phyloP scores from a whole-genome alignment of 768 basidiomycete species.

The Leucosporidium scottii region DNA sequence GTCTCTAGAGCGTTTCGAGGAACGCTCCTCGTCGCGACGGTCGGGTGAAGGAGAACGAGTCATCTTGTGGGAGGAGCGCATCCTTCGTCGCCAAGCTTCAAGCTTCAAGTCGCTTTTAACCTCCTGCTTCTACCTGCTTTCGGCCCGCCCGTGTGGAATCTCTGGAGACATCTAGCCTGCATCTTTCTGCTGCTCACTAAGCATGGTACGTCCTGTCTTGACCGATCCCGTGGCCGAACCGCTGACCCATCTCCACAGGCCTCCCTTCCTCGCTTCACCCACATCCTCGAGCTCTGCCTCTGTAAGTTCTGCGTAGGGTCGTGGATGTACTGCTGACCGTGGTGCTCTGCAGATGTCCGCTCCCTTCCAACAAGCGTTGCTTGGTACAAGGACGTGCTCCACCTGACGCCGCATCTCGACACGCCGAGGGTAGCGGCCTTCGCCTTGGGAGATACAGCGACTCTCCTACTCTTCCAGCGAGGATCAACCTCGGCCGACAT shows the following conservation, averaged over 20 bases:
- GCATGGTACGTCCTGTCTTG: too few species aligned
- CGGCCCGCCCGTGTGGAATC: too few species aligned
- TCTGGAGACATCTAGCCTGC: too few species aligned
- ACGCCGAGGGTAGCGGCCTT: slow-evolving; percentile 23
- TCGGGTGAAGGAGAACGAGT: too few species aligned
- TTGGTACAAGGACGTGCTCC: slow-evolving; percentile 15
- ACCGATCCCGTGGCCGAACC: too few species aligned
- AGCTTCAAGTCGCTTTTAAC: too few species aligned
- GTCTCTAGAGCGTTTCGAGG: too few species aligned
- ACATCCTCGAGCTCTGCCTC: slow-evolving; percentile 28
- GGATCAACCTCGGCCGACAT: neutral
- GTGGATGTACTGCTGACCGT: neutral
- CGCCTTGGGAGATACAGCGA: slow-evolving; percentile 6
- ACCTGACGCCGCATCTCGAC: slow-evolving; percentile 11
- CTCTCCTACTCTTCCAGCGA: slow-evolving; percentile 27
- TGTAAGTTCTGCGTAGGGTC: neutral
- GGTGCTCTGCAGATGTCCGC: neutral
- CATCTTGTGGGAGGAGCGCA: too few species aligned
- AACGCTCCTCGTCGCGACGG: too few species aligned
- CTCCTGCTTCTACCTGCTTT: too few species aligned
- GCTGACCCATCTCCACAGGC: neutral
- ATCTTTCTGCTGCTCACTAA: too few species aligned
- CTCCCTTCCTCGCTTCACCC: slow-evolving; percentile 18
- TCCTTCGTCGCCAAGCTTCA: too few species aligned
- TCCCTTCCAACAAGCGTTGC: slow-evolving; percentile 14